These are phyloP conservation scores for Diaporthe caulivora DNA, from an alignment of 2,329 filamentous ascomycete genomes.

Conservation along the genomic window DNA sequence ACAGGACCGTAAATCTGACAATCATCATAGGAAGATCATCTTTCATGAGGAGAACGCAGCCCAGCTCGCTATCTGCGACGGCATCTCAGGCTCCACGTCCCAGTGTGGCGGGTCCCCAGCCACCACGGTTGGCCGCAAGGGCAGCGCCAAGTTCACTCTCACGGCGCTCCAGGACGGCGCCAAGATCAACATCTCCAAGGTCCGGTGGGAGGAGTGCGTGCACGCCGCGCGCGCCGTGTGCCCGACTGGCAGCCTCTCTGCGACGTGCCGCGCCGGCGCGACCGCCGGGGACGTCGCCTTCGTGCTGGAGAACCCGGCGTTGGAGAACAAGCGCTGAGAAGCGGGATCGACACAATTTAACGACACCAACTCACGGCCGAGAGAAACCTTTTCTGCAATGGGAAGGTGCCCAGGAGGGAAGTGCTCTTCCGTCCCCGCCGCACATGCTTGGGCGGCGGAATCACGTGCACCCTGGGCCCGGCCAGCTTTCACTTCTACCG, in stretches of 20 bases:
- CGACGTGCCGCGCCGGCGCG: slow-evolving; percentile 61
- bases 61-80: slow-evolving; percentile 70
- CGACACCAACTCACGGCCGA: background rate
- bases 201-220: slow-evolving; percentile 66
- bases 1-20: slow-evolving; percentile 32
- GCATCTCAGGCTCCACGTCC: slow-evolving; percentile 61
- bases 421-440: background rate
- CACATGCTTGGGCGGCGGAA: background rate
- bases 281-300: slow-evolving; percentile 60
- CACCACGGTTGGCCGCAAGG: slow-evolving; percentile 59
- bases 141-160: slow-evolving; percentile 62
- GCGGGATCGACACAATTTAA: background rate
- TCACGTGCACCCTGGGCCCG: background rate
- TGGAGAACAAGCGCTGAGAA: slow-evolving; percentile 9
- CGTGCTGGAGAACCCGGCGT: slow-evolving; percentile 48
- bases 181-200: slow-evolving; percentile 66
- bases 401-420: background rate
- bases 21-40: slow-evolving; percentile 53
- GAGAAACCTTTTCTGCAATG: background rate
- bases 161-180: slow-evolving; percentile 55
- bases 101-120: slow-evolving; percentile 57
- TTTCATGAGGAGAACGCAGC: slow-evolving; percentile 70
- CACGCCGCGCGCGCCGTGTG: slow-evolving; percentile 64
- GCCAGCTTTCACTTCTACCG: slow-evolving; percentile 27
- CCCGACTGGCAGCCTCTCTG: slow-evolving; percentile 61